Conservation (phyloP, 2,329 filamentous ascomycete genomes). For the Clathrospora elynae region DNA sequence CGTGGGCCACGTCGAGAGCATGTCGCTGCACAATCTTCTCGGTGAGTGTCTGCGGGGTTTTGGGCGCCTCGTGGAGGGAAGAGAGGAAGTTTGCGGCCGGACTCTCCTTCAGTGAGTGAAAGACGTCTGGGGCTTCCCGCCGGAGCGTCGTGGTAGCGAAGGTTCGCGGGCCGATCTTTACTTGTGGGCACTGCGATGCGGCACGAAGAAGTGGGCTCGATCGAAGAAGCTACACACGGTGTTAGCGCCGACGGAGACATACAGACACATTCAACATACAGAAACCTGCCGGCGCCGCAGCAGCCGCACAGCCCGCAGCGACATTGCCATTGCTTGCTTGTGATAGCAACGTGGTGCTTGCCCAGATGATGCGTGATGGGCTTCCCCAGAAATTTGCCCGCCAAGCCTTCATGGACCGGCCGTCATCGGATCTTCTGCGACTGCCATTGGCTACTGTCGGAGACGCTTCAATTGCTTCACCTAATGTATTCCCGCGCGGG, state of each 20-base stretch:
- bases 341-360: conserved; percentile 27
- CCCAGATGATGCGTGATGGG: conserved; percentile 15
- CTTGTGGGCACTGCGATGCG: conserved; percentile 31
- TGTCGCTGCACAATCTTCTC: conserved; percentile 92
- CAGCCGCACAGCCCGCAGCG: conserved; percentile 42
- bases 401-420: conserved; percentile 37
- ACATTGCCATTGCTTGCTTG: conserved; percentile 44
- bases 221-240: conserved; percentile 27
- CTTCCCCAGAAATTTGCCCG: conserved; percentile 32
- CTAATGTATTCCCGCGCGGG: conserved; percentile 23
- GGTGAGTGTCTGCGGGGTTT: conserved; percentile 75
- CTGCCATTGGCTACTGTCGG: conserved; percentile 33
- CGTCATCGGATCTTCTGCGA: conserved; percentile 36
- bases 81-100: conserved; percentile 71
- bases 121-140: conserved; percentile 48
- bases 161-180: conserved; percentile 29
- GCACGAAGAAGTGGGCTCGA: conserved; percentile 34
- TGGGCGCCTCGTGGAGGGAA: conserved; percentile 60
- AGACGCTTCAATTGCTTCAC: conserved; percentile 29
- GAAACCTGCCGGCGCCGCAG: conserved; percentile 38
- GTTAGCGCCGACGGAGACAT: conserved; percentile 19
- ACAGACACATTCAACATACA: conserved; percentile 25
- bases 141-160: conserved; percentile 33
- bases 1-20: conserved; percentile 73
- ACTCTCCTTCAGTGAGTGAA: conserved; percentile 67